Conservation (phyloP, 2,329 filamentous ascomycete genomes). For the Alternaria alternata region DNA sequence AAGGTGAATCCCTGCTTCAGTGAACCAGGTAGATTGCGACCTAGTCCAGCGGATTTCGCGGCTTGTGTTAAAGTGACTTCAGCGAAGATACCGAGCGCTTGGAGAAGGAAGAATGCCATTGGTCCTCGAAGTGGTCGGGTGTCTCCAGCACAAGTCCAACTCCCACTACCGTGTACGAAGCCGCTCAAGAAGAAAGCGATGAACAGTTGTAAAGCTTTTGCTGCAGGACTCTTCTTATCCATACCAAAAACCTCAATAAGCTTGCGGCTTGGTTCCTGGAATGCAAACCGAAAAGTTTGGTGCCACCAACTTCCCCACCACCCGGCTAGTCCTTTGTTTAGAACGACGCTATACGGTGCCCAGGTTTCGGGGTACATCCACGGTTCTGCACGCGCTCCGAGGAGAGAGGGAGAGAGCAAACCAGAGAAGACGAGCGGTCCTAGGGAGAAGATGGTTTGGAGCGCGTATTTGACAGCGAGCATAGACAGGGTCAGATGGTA, state of each 20-base stretch:
- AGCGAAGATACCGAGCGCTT: constrained; percentile 69
- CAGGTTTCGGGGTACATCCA: constrained; percentile 70
- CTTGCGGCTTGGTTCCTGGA: constrained; percentile 66
- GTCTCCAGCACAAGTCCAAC: constrained; percentile 68
- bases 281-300: constrained; percentile 81
- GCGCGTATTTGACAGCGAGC: constrained; percentile 64
- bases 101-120: constrained; percentile 75
- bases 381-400: constrained; percentile 66
- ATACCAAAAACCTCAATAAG: constrained; percentile 48
- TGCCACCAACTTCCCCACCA: constrained; percentile 93
- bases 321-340: constrained; percentile 76
- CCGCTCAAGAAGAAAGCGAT: constrained; percentile 73
- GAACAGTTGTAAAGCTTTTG: constrained; percentile 53
- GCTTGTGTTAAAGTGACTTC: constrained; percentile 54
- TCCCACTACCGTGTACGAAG: constrained; percentile 74
- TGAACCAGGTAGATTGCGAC: constrained; percentile 54
- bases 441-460: constrained; percentile 68
- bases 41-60: constrained; percentile 47
- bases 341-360: constrained; percentile 62
- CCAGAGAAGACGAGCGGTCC: constrained; percentile 68
- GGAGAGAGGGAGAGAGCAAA: constrained; percentile 64
- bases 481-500: constrained; percentile 67
- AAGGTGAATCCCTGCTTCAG: constrained; percentile 67
- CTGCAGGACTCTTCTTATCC: constrained; percentile 44
- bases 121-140: constrained; percentile 60